Base-by-base conservation (phyloP, 331 rosid species). In the Erythrophleum ivorense region DNA sequence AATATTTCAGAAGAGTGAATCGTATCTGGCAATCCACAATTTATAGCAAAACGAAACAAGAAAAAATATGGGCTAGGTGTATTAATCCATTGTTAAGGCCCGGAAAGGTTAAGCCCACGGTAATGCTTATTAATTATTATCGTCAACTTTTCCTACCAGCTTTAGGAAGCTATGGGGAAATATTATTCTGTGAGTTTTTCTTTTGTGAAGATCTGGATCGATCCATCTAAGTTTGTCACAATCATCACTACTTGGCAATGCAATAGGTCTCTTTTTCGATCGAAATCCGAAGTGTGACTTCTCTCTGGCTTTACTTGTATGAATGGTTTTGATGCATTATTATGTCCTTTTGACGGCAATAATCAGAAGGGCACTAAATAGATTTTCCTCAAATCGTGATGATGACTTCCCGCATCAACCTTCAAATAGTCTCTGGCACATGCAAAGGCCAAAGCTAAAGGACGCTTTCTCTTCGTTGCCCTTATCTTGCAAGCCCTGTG, bases 281-380 rank as follows among this genome's bases (percentile, higher is more conserved):
- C 29, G 29, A 24, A 24, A 24, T 24, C 29, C 29, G 29, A 24
- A 24, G 29, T 24, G 29, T 24, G 29, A 24, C 29, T 0, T 24
- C 29, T 24, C 40, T 9, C 57, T 76, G 55, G 5, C 76, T 72
- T 29, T 65, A n/a, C 77, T 58, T 13, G 1, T 16, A 3, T 45
- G 36, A 78, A 78, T 34, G 55, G 65, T 75, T 58, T 7, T 18
- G 7, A 5, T 75, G 69, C 81, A 75, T 80, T 68, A 71, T 79
- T 68, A 29, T 58, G 77, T 48, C 66, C 24, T 46, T 68, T 15
- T 33, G n/a, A 65, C 57, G 57, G 19, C 83, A 43, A 68, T 41
- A 36, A 65, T 18, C 5, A 65, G 41, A 2, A 33, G 9, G 70
- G 38, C 5, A 33, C 2, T 34, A 12, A 2, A 14, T 34, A 34